These are phyloP conservation scores for Eucalyptus sp. DNA, from an alignment of 345 rosid species.

Conservation along the genomic window DNA sequence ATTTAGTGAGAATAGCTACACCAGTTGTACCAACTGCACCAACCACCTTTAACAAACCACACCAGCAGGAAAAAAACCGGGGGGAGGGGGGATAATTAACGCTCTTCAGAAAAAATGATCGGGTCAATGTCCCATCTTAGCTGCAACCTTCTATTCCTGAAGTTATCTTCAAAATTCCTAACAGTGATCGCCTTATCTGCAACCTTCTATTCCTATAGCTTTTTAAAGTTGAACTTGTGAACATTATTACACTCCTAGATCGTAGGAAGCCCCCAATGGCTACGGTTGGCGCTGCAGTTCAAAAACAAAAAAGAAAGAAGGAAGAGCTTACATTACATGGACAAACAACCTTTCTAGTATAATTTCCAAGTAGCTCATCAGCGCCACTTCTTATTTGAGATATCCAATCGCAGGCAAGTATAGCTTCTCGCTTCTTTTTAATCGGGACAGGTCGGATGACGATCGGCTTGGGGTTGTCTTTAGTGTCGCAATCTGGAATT, in stretches of 20 bases:
- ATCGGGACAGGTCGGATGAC: rapidly evolving
- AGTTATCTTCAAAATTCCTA: too few species aligned
- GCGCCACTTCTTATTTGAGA: not conserved
- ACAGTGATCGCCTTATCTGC: too few species aligned
- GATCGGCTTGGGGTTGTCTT: not conserved
- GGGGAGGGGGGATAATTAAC: too few species aligned
- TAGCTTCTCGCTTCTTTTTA: not conserved
- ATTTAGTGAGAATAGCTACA: too few species aligned
- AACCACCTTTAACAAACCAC: too few species aligned
- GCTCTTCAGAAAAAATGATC: too few species aligned
- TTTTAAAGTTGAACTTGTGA: not conserved
- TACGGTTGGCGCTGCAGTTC: not conserved
- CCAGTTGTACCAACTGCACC: too few species aligned
- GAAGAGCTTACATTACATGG: not conserved
- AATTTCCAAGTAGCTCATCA: not conserved
- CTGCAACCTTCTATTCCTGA: too few species aligned
- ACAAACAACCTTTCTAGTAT: too few species aligned
- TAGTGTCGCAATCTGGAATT: not conserved
- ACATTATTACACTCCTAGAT: not conserved
- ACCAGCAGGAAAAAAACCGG: too few species aligned
- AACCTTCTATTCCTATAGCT: too few species aligned
- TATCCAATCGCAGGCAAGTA: not conserved
- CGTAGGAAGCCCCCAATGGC: not conserved
- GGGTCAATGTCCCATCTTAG: too few species aligned
- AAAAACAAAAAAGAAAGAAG: not conserved